Base-by-base conservation (phyloP, 2,329 filamentous ascomycete species). In the Pseudocercospora eumusae region DNA sequence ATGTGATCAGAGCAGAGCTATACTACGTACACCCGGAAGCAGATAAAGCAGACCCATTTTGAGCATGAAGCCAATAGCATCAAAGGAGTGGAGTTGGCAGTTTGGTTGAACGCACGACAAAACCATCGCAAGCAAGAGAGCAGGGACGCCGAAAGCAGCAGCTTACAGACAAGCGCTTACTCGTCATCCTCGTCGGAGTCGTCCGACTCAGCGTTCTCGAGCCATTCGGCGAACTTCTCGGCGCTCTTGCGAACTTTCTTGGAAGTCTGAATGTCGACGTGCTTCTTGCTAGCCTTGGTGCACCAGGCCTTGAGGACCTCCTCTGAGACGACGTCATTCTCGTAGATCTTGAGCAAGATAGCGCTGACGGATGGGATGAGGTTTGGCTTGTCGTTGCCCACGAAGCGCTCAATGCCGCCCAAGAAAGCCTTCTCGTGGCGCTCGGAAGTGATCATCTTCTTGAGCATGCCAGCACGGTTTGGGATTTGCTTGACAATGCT, bases 211-310 rank as follows among this genome's bases (percentile, higher is more conserved):
- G 70, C 70, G 25, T 65, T 70, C 66, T 91, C 86, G 62, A 98
- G 91, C 93, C 93, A 98, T 71, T 88, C 90, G 74, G 97, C 84
- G 85, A 99, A 99, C 67, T 91, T 88, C 82, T 96, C 90, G 58
- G 95, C 92, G 68, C 91, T 90, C 83, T 96, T 93, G 81, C 93
- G 92, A 66, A 98, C 92, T 84, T 96, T 96, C 84, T 92, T 93
- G 81, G 92, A 96, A 64, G 88, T 93, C 63, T 88, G 76, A 64
- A 96, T 79, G 76, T 98, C 93, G 70, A 96, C 91, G 76, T 98
- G 98, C 83, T 97, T 97, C 88, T 96, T 97, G 86, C 92, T 96
- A 63, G 93, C 92, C 84, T 95, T 96, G 75, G 86, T 84, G 68
- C 93, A 93, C 93, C 95, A 99, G 70, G 89, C 88, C 79, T 88